These are phyloP conservation scores for Trichoderma virens DNA, from an alignment of 495 filamentous ascomycete species.

Conservation along the genomic window DNA sequence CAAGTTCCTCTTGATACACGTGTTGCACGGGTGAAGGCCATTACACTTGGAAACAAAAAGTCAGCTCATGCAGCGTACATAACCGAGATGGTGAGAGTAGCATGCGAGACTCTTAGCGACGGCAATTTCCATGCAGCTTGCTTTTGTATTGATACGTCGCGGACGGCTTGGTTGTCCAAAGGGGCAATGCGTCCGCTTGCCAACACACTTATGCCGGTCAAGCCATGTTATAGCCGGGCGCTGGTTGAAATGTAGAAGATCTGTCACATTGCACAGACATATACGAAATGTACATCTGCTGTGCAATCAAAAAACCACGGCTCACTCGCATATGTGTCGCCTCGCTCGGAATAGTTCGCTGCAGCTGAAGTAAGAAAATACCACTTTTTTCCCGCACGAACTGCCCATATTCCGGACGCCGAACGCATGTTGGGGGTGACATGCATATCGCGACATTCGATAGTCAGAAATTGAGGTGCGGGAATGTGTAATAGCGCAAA, in stretches of 20 bases:
- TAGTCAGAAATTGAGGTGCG: background rate
- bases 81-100: background rate
- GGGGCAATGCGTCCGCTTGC: slow-evolving; percentile 8
- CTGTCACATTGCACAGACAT: slow-evolving; percentile 5
- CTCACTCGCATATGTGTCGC: background rate
- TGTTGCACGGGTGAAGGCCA: slow-evolving; percentile 60
- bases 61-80: slow-evolving; percentile 1
- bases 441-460: slow-evolving; percentile 9
- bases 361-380: background rate
- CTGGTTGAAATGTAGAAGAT: background rate
- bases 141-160: background rate
- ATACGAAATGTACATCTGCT: background rate
- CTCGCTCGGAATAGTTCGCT: background rate
- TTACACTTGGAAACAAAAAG: slow-evolving; percentile 46
- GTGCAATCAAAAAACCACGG: background rate
- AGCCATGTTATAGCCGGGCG: slow-evolving; percentile 8
- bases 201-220: slow-evolving; percentile 5
- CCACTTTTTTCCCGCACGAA: background rate
- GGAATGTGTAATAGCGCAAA: background rate
- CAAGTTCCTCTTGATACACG: slow-evolving; percentile 53
- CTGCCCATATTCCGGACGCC: background rate
- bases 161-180: background rate
- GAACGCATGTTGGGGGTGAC: background rate
- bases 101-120: background rate
- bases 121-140: background rate